These are phyloP conservation scores for Aphanomyces astaci DNA, from an alignment of 352 stramenopile species.

Conservation along the genomic window DNA sequence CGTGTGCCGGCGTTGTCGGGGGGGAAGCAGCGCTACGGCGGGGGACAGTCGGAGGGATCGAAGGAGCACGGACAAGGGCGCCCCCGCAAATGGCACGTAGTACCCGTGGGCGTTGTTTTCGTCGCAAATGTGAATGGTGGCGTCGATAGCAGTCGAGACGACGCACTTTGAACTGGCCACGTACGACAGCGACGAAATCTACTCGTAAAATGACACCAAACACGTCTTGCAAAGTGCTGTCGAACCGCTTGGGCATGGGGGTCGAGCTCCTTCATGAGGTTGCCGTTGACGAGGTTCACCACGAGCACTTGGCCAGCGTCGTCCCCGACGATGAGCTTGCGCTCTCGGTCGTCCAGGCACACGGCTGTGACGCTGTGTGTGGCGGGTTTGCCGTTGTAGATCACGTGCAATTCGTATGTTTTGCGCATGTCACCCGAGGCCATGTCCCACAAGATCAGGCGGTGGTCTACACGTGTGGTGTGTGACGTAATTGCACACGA, in stretches of 20 bases:
- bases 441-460: slow-evolving; percentile 43
- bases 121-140: slow-evolving; percentile 55
- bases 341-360: slow-evolving; percentile 75
- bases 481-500: neutral
- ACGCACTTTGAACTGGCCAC: slow-evolving; percentile 54
- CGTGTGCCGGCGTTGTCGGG: neutral
- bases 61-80: slow-evolving; percentile 40
- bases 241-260: slow-evolving; percentile 38
- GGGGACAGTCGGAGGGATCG: neutral
- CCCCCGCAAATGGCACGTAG: slow-evolving; percentile 56
- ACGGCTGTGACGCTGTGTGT: slow-evolving; percentile 49
- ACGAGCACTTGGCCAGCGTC: slow-evolving; percentile 55
- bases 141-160: slow-evolving; percentile 49
- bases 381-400: slow-evolving; percentile 24
- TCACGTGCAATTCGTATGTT: slow-evolving; percentile 36
- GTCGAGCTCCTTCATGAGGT: slow-evolving; percentile 75
- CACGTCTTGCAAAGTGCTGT: neutral
- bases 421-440: slow-evolving; percentile 47
- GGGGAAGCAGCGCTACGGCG: neutral
- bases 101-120: slow-evolving; percentile 62
- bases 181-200: slow-evolving; percentile 41
- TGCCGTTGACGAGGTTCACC: slow-evolving; percentile 69
- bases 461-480: neutral
- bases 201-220: neutral
- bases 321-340: slow-evolving; percentile 73